Conservation (phyloP, 352 stramenopile genomes). For the Hyaloperonospora brassicae region DNA sequence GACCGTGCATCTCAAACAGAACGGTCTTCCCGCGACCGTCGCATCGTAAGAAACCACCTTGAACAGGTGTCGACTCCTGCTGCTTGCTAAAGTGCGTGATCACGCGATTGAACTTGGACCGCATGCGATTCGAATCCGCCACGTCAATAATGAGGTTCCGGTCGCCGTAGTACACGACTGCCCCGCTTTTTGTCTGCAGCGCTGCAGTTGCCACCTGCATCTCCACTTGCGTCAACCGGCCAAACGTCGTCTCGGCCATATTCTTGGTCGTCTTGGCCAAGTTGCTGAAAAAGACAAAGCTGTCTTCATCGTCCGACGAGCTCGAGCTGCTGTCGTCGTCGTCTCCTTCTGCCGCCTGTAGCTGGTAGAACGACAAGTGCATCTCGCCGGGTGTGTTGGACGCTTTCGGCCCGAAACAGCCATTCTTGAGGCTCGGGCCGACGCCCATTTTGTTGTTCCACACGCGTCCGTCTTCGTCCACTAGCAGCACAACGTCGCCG, state of each 20-base stretch:
- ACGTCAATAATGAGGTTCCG: constrained; percentile 73
- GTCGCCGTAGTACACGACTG: constrained; percentile 76
- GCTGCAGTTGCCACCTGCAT: constrained; percentile 40
- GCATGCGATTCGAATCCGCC: constrained; percentile 68
- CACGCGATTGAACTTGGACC: constrained; percentile 79
- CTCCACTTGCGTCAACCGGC: constrained; percentile 47
- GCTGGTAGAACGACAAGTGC: constrained; percentile 71
- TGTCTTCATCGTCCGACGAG: constrained; percentile 50
- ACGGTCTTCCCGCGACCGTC: constrained; percentile 69
- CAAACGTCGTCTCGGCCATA: constrained; percentile 63
- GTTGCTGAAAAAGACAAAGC: constrained; percentile 59
- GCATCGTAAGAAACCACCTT: constrained; percentile 64
- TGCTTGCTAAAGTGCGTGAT: constrained; percentile 74
- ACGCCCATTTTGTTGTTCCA: constrained; percentile 87
- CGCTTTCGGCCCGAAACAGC: constrained; percentile 68
- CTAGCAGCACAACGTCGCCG: constrained; percentile 73
- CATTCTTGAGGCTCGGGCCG: constrained; percentile 65
- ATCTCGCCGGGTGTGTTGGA: constrained; percentile 67
- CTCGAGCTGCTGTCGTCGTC: constrained; percentile 39
- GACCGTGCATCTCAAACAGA: constrained; percentile 63
- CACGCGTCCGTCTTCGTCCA: constrained; percentile 48
- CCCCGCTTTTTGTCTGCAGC: constrained; percentile 49
- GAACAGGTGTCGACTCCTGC: constrained; percentile 41
- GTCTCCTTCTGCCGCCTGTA: constrained; percentile 28
- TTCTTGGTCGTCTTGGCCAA: constrained; percentile 53